These are phyloP conservation scores for Exserohilum turcica DNA, from an alignment of 2,329 filamentous ascomycete genomes.

Conservation along the genomic window DNA sequence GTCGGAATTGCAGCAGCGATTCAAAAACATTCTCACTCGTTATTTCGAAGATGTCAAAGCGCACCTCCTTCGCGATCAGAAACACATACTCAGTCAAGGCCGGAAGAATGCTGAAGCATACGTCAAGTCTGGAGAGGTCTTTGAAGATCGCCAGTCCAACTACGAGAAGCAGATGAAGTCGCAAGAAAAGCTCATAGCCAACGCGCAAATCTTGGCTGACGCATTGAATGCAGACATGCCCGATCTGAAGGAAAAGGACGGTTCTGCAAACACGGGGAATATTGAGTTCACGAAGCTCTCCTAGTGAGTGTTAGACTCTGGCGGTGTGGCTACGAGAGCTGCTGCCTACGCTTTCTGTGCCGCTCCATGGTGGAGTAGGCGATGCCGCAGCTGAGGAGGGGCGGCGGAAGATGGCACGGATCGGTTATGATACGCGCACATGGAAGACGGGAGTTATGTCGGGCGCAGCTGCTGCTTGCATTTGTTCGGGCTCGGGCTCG, in stretches of 20 bases:
- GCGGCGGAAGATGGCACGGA: slow-evolving; percentile 37
- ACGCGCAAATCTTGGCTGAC: slow-evolving; percentile 90
- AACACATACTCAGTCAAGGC: slow-evolving; percentile 81
- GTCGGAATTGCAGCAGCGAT: slow-evolving; percentile 79
- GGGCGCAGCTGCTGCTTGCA: slow-evolving; percentile 42
- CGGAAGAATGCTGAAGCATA: slow-evolving; percentile 97
- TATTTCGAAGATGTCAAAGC: slow-evolving; percentile 94
- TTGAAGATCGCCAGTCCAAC: slow-evolving; percentile 93
- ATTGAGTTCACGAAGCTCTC: slow-evolving; percentile 89
- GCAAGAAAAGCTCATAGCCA: slow-evolving; percentile 86
- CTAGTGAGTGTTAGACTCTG: slow-evolving; percentile 55
- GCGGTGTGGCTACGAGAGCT: neutral
- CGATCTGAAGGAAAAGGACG: slow-evolving; percentile 82
- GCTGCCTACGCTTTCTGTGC: slow-evolving; percentile 53
- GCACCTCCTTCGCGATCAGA: slow-evolving; percentile 89
- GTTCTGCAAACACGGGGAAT: slow-evolving; percentile 67
- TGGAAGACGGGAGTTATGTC: slow-evolving; percentile 42
- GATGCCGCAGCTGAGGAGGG: slow-evolving; percentile 42
- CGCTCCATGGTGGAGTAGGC: slow-evolving; percentile 53
- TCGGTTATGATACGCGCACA: slow-evolving; percentile 45
- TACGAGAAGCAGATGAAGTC: slow-evolving; percentile 93
- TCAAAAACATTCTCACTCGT: slow-evolving; percentile 79
- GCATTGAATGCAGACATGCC: slow-evolving; percentile 91
- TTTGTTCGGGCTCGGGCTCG: slow-evolving; percentile 37
- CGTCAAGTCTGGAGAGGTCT: slow-evolving; percentile 97